Evolutionary conservation across 2,329 filamentous ascomycete genomes (phyloP), one percentile per base, ranked within the genome.

Genomic region (Orbilia ellipsospora): DNA sequence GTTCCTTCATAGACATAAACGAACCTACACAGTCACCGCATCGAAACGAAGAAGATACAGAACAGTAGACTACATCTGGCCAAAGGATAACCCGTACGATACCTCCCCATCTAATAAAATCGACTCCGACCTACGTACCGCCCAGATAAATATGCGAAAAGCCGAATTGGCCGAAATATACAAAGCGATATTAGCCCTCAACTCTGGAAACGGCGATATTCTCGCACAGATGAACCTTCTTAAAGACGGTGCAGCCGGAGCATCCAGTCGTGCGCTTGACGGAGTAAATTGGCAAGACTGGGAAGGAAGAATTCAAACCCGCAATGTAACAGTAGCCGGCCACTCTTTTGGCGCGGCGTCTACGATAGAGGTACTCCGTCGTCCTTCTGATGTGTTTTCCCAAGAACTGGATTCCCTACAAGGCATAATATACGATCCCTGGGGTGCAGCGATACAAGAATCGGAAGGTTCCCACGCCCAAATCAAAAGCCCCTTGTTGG

Each of bases 301-400:
- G 89, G 84, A 84, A 70, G 82, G 83, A 1, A 82, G 87, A 1
- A 86, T 91, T 73, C 84, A 87, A 65, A 81, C 87, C 3, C 81
- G 86, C 28, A 84, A 87, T 57, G 86, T 89, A 16, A 90, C 88
- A 0, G 84, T 87, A 72, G 86, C 89, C 78, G 89, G 89, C 0
- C 89, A 91, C 79, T 90, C 87, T 0, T 91, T 91, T 77, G 89
- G 89, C 16, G 89, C 88, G 1, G 89, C 89, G 7, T 90, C 89
- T 0, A 85, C 87, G 0, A 85, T 89, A 1, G 88, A 90, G 78
- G 84, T 89, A 4, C 83, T 90, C 40, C 83, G 89, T 18, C 83
- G 87, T 60, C 81, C 83, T 26, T 83, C 87, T 20, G 83, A 85
- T 10, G 40, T 69, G 13, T 69, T 69, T 20, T 88, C 90, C 73